A percentile compares a stretch with the other conserved stretches of the same genome.
Conservation (phyloP, 148 eudicot genomes). For the Talinum fruticosum region DNA sequence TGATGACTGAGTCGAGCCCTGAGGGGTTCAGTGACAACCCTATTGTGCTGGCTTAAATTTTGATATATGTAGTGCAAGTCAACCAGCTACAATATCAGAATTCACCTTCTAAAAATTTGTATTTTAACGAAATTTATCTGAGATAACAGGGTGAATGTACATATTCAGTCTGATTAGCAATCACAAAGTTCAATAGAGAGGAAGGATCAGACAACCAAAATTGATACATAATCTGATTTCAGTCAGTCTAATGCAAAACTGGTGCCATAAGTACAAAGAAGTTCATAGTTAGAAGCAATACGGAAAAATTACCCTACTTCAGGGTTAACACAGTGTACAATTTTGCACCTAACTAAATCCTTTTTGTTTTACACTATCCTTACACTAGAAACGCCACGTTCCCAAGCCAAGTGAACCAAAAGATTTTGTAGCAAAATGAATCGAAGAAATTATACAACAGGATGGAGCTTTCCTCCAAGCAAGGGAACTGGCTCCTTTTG, state of each 20-base stretch:
- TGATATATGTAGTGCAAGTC: neutral
- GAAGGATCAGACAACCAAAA: neutral
- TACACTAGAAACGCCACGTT: conserved; percentile 1
- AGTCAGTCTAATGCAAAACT: neutral
- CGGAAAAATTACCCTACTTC: neutral
- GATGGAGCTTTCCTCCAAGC: neutral
- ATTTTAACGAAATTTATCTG: neutral
- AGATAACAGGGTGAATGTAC: neutral
- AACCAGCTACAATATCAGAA: neutral
- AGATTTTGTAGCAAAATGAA: neutral
- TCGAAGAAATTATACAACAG: neutral
- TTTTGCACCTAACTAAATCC: conserved; percentile 7
- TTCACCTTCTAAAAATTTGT: neutral
- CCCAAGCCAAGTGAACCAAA: neutral
- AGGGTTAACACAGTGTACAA: conserved; percentile 11
- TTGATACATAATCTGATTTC: neutral
- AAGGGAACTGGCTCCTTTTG: neutral
- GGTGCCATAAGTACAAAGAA: neutral
- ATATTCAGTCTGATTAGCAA: neutral
- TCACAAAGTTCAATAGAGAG: neutral
- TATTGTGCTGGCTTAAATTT: neutral
- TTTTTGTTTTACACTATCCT: neutral
- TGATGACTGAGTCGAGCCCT: too few species aligned
- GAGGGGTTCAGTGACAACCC: too few species aligned
- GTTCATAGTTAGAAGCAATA: neutral